phyloP scores from a whole-genome alignment of 2,329 filamentous ascomycete species.

The Apiospora phragmitis region DNA sequence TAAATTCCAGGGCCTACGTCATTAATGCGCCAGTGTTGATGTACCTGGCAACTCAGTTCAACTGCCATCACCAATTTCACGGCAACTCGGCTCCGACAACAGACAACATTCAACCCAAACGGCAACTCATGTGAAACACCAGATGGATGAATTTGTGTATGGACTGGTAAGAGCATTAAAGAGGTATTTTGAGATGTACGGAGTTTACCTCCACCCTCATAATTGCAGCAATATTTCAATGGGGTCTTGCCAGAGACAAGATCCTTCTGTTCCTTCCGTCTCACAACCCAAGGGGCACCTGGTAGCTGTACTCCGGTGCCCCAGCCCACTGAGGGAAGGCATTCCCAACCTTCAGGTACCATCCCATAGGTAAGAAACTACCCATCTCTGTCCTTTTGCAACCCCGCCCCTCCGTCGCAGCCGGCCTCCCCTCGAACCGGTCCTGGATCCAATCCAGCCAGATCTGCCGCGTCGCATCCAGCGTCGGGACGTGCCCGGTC shows the following conservation, averaged over 20 bases:
- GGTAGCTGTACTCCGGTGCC: constrained; percentile 18
- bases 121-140: background rate
- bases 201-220: background rate
- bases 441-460: constrained; percentile 27
- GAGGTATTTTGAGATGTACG: background rate
- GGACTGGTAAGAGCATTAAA: background rate
- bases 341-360: constrained; percentile 19
- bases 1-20: background rate
- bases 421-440: constrained; percentile 19
- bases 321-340: constrained; percentile 23
- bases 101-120: background rate
- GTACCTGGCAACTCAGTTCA: constrained; percentile 1
- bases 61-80: background rate
- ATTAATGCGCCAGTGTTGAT: background rate
- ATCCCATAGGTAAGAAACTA: constrained; percentile 19
- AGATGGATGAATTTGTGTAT: background rate
- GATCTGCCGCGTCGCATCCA: constrained; percentile 21
- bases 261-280: background rate
- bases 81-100: background rate
- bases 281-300: constrained; percentile 20
- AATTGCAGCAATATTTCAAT: background rate
- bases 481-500: constrained; percentile 20
- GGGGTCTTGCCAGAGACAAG: background rate
- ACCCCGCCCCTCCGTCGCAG: constrained; percentile 13
- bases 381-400: constrained; percentile 15